These are phyloP conservation scores for Hanseniaspora vineae DNA, from an alignment of 805 yeast species.

Conservation along the genomic window DNA sequence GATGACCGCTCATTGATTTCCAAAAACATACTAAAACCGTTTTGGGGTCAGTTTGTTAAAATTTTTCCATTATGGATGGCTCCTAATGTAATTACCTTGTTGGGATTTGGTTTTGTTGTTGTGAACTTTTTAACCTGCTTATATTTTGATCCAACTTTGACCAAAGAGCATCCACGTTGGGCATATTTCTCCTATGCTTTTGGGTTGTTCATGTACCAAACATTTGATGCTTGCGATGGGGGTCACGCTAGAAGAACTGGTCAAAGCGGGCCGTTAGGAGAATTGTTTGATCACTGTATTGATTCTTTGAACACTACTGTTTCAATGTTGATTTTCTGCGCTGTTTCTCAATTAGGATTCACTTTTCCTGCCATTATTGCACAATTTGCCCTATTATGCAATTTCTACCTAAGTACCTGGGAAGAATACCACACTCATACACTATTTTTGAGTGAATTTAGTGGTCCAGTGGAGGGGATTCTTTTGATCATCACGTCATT, in stretches of 20 bases:
- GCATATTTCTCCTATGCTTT: slow-evolving; percentile 63
- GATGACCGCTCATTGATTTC: slow-evolving; percentile 76
- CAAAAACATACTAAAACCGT: slow-evolving; percentile 62
- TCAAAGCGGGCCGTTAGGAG: slow-evolving; percentile 92
- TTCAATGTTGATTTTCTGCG: slow-evolving; percentile 58
- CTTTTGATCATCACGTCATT: slow-evolving; percentile 45
- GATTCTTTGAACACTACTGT: slow-evolving; percentile 69
- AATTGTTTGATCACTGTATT: slow-evolving; percentile 82
- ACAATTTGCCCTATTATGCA: slow-evolving; percentile 63
- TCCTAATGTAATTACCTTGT: slow-evolving; percentile 78
- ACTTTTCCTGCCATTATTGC: slow-evolving; percentile 46
- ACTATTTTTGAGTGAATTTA: slow-evolving; percentile 59
- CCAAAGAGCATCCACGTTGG: slow-evolving; percentile 57
- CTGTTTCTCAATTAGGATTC: slow-evolving; percentile 68
- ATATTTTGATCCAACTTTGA: slow-evolving; percentile 58
- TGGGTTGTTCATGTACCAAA: slow-evolving; percentile 81
- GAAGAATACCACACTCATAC: slow-evolving; percentile 89
- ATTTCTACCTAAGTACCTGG: slow-evolving; percentile 88
- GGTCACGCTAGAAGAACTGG: slow-evolving; percentile 91
- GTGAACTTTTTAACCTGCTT: slow-evolving; percentile 52
- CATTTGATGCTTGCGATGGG: slow-evolving; percentile 95
- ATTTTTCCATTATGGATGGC: slow-evolving; percentile 83
- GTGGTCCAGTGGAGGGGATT: slow-evolving; percentile 95
- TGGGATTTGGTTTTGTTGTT: slow-evolving; percentile 63
- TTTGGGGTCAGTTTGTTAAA: slow-evolving; percentile 62